Conservation (phyloP, 331 rosid genomes). For the Pyrus hybrid region DNA sequence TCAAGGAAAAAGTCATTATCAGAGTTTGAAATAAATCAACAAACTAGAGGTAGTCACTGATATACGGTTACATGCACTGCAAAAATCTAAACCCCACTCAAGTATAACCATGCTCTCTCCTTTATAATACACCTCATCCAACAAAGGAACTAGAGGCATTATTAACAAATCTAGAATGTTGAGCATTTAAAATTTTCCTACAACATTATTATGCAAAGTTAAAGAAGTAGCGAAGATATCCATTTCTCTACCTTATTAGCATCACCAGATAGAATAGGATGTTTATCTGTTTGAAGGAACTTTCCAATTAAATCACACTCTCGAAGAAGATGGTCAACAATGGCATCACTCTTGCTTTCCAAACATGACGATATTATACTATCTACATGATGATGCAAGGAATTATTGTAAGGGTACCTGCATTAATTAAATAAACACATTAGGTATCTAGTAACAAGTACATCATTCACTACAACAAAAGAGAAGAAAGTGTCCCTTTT, state of each 20-base stretch:
- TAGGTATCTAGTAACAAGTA: not conserved
- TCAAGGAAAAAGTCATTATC: slow-evolving; percentile 16
- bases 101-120: not conserved
- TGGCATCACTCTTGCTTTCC: slow-evolving; percentile 70
- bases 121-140: not conserved
- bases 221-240: slow-evolving; percentile 4
- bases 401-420: slow-evolving; percentile 91
- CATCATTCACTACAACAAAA: slow-evolving; percentile 10
- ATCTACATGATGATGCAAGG: slow-evolving; percentile 89
- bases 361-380: slow-evolving; percentile 76
- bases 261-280: slow-evolving; percentile 51
- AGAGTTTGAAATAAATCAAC: slow-evolving; percentile 1
- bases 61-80: too few relatives aligned
- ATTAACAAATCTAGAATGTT: not conserved
- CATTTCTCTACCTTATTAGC: slow-evolving; percentile 44
- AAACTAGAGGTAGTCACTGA: slow-evolving; percentile 1
- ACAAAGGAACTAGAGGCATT: not conserved
- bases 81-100: not conserved
- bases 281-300: slow-evolving; percentile 64
- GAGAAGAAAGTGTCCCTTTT: not conserved
- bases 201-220: not conserved
- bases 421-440: slow-evolving; percentile 17
- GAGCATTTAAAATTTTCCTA: not conserved
- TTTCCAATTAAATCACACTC: slow-evolving; percentile 83
- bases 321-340: slow-evolving; percentile 70